phyloP scores from a whole-genome alignment of 352 stramenopile genomes.

The Phytophthora pini region DNA sequence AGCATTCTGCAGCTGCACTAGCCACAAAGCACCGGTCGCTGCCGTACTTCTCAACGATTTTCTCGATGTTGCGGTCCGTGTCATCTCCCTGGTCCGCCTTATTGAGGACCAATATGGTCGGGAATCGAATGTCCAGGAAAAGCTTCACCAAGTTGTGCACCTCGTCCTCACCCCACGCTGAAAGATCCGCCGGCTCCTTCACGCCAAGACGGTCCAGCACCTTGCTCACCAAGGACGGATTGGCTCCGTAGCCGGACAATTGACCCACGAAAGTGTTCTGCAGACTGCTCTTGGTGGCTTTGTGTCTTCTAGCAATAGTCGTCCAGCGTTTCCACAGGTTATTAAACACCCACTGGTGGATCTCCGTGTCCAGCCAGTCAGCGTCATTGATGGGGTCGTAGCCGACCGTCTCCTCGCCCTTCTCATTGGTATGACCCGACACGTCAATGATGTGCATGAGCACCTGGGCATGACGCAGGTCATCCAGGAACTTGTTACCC shows the following conservation, averaged over 20 bases:
- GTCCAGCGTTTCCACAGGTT: slow-evolving; percentile 89
- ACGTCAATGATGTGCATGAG: slow-evolving; percentile 93
- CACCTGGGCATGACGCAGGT: slow-evolving; percentile 88
- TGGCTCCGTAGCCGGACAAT: slow-evolving; percentile 82
- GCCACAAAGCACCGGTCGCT: slow-evolving; percentile 88
- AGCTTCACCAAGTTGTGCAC: slow-evolving; percentile 80
- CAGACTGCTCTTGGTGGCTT: slow-evolving; percentile 75
- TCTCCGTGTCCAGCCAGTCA: slow-evolving; percentile 87
- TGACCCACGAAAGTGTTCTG: slow-evolving; percentile 75
- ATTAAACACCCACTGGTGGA: slow-evolving; percentile 90
- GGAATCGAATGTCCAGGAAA: slow-evolving; percentile 85
- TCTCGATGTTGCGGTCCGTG: slow-evolving; percentile 90
- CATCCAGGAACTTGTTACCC: slow-evolving; percentile 98
- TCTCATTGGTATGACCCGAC: slow-evolving; percentile 90
- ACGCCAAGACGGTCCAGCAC: slow-evolving; percentile 69
- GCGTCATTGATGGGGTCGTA: slow-evolving; percentile 92
- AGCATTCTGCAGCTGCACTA: slow-evolving; percentile 86
- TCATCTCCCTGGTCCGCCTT: slow-evolving; percentile 88
- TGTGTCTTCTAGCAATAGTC: slow-evolving; percentile 79
- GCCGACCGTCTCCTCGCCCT: slow-evolving; percentile 85
- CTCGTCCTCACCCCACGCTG: slow-evolving; percentile 59
- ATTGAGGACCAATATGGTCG: slow-evolving; percentile 90
- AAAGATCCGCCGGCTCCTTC: slow-evolving; percentile 74
- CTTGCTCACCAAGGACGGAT: slow-evolving; percentile 72
- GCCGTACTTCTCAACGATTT: slow-evolving; percentile 89